Percentiles rank a stretch among this genome's conserved stretches.
phyloP scores from a whole-genome alignment of 805 yeast genomes.

The Ogataea paradorogensis region DNA sequence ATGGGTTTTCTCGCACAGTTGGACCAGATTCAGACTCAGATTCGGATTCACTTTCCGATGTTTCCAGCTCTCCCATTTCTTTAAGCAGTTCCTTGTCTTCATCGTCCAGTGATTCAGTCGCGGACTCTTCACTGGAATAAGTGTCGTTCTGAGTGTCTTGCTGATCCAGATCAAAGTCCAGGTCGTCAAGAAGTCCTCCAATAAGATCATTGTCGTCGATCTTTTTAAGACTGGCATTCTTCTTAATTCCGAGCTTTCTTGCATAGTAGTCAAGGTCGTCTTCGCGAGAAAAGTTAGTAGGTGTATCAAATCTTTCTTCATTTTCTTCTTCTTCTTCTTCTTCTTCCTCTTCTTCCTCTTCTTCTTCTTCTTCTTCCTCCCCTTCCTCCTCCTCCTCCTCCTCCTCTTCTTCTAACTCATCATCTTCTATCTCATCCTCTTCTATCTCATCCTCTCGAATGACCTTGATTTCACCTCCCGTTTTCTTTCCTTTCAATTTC shows the following conservation, averaged over 20 bases:
- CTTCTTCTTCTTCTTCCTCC: conserved; percentile 18
- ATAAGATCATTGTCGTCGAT: conserved; percentile 68
- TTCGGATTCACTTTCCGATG: conserved; percentile 20
- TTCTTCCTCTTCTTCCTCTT: conserved; percentile 10
- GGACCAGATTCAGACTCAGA: conserved; percentile 26
- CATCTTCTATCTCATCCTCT: conserved; percentile 32
- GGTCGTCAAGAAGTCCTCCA: conserved; percentile 80
- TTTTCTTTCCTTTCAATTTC: conserved; percentile 26
- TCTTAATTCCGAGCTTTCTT: conserved; percentile 67
- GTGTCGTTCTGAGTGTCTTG: conserved; percentile 21
- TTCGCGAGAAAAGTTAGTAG: conserved; percentile 48
- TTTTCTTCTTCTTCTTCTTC: conserved; percentile 22
- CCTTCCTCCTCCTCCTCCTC: conserved; percentile 23
- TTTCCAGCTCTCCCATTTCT: conserved; percentile 33
- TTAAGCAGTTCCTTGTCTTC: conserved; percentile 28
- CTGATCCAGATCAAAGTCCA: conserved; percentile 43
- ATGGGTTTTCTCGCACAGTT: conserved; percentile 65
- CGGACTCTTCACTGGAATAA: conserved; percentile 19
- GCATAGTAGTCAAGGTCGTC: conserved; percentile 82
- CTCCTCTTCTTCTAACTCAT: conserved; percentile 26
- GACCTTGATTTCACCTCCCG: no score
- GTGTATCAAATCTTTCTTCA: conserved; percentile 46
- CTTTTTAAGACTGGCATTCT: conserved; percentile 50
- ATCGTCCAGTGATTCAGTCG: conserved; percentile 30
- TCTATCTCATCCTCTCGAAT: conserved; percentile 15